Evolutionary conservation across 1,284 basidiomycete genomes (phyloP), one percentile per base, ranked within the genome.

Genomic region (Sanghuangporus weigelae): DNA sequence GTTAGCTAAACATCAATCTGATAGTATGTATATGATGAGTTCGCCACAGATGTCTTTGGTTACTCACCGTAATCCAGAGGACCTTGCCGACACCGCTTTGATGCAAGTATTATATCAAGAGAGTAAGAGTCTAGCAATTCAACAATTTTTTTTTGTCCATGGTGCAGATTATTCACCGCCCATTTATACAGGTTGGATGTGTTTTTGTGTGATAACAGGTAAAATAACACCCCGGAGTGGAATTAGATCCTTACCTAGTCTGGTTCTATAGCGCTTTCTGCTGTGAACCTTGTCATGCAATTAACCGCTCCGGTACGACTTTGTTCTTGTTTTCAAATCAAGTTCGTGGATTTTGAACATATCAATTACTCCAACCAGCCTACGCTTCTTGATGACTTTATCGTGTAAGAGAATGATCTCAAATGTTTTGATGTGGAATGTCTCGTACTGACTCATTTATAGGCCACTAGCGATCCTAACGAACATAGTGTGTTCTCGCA

Each of bases 401-500:
- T 46, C 16, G 44, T 46, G 44, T 46, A n/a, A 46, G 10, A 2
- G 21, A 46, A n/a, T 7, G 12, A n/a, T 46, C 7, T n/a, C 44
- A n/a, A 14, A 46, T 31, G 26, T 31, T 4, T 46, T n/a, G 16
- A 16, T 6, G 1, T 14, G n/a, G 16, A 12, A n/a, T 46, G 44
- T 19, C 16, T n/a, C n/a, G 21, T 19, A 46, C 44, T 46, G 44
- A 46, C 44, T 46, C 16, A 19, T 46, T 14, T n/a, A n/a, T 14
- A 46, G 44, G 95, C 74, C 84, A 95, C 75, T 91, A 90, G 55
- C 38, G 12, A 46, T 35, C 42, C 21, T 48, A 3, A 54, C 19
- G 35, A 46, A 3, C 14, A 44, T 44, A 10, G 72, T 84, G 39
- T 93, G 89, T 10, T 90, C 96, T 68, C 88, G 92, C 71, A 90